Base-by-base conservation (phyloP, 768 basidiomycete genomes). In the Russula emetica region DNA sequence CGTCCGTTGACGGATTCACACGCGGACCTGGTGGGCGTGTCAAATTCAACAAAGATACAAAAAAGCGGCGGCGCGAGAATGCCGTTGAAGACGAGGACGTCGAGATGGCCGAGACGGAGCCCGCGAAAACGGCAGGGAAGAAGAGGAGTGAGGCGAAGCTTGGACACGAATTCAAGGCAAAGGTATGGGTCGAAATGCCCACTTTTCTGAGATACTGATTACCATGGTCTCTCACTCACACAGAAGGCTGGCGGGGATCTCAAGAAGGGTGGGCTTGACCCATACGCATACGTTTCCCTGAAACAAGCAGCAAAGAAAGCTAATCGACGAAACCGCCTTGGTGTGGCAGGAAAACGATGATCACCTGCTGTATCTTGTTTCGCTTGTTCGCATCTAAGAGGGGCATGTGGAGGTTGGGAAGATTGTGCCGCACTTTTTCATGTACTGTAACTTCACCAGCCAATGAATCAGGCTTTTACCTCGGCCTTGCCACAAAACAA, bases 31-130 rank as follows among this genome's bases (percentile, higher is more conserved):
- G 84, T 66, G 97, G 97, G 6, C 85, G 84, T 59, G 76, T 98
- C 72, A 95, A 93, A 74, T 98, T 98, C 77, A 92, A 97, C 79
- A 98, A 97, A 74, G 88, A 96, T 71, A 98, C 94, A 42, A 98
- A 95, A 76, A 94, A 96, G 74, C 85, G 94, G 62, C 77, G 94
- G 64, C 82, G 89, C 55, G 86, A 85, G 57, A 83, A 85, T 62
- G 81, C 80, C 63, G 84, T 84, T 20, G 78, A 77, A 56, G 87
- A 72, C 42, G 77, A 75, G n/a, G 74, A 90, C 64, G 78, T 91
- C 57, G 89, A 92, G 66, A 88, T 93, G 83, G 90, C 78, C 28
- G 91, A 93, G 64, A 82, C 74, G 0, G 84, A 89, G 62, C 78
- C 78, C 50, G 70, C 69, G n/a, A 70, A 69, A 4, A 68, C 70